A percentile compares a stretch with the other conserved stretches of the same genome.
These are phyloP conservation scores for Pestalotiopsis sp. DNA, from an alignment of 2,329 filamentous ascomycete species.

Conservation along the genomic window DNA sequence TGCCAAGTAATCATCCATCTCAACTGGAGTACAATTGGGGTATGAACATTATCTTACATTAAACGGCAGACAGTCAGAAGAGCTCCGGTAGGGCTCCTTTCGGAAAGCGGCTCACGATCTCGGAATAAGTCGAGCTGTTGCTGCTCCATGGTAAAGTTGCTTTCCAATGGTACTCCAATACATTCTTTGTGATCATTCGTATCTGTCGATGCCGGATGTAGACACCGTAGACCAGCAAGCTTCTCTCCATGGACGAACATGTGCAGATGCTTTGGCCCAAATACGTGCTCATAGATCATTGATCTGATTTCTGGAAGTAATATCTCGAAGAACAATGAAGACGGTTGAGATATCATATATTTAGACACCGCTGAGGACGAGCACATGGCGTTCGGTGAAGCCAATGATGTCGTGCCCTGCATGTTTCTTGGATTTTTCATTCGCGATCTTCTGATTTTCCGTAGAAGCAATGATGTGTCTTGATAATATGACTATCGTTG, in stretches of 20 bases:
- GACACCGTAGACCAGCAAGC: conserved; percentile 2
- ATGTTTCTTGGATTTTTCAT: too few relatives aligned
- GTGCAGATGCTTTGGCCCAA: conserved; percentile 1
- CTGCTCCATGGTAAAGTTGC: background rate
- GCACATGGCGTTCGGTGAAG: background rate
- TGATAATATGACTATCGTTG: background rate
- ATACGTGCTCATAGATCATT: conserved; percentile 4
- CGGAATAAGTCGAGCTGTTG: background rate
- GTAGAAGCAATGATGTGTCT: background rate
- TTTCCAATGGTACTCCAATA: background rate
- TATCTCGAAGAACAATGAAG: background rate
- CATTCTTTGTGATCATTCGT: background rate
- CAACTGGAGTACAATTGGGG: background rate
- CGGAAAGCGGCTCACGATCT: background rate
- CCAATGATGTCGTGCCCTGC: background rate
- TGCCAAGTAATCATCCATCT: background rate
- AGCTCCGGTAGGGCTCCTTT: background rate
- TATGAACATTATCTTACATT: background rate
- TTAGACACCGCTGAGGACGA: background rate
- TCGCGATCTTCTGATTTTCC: background rate
- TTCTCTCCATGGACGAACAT: conserved; percentile 10
- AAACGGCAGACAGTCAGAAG: background rate
- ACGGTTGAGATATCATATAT: background rate
- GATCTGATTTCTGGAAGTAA: background rate
- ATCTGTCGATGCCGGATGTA: background rate